Percentiles rank a stretch among this genome's conserved stretches.
phyloP scores from a whole-genome alignment of 2,329 filamentous ascomycete genomes.

The Phialemoniopsis sp. region DNA sequence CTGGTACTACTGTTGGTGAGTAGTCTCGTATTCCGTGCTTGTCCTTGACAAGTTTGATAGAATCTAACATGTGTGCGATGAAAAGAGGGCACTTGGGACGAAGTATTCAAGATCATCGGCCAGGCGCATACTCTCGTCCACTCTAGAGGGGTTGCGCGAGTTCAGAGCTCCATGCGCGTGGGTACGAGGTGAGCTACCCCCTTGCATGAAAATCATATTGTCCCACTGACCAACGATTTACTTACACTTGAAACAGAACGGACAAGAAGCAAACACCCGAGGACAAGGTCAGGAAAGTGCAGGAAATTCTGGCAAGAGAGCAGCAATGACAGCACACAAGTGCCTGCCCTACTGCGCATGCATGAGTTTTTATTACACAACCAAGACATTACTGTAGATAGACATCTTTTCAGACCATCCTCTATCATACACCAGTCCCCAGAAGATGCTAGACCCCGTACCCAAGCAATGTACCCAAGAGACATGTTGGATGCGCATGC shows the following conservation, averaged over 20 bases:
- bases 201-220: neutral
- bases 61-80: too few species aligned
- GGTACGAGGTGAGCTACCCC: slow-evolving; percentile 63
- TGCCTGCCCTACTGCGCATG: too few species aligned
- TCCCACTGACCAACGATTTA: too few species aligned
- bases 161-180: slow-evolving; percentile 85
- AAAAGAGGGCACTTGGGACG: slow-evolving; percentile 84
- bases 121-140: slow-evolving; percentile 80
- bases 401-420: too few species aligned
- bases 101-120: slow-evolving; percentile 81
- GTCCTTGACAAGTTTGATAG: too few species aligned
- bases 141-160: slow-evolving; percentile 68
- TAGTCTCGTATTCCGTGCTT: slow-evolving; percentile 11
- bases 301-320: slow-evolving; percentile 39
- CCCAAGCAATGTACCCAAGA: too few species aligned
- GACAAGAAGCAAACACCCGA: slow-evolving; percentile 80
- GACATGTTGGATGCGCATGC: too few species aligned
- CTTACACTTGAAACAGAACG: slow-evolving; percentile 45
- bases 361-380: too few species aligned
- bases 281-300: slow-evolving; percentile 69
- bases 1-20: slow-evolving; percentile 86
- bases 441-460: too few species aligned
- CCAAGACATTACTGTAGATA: too few species aligned
- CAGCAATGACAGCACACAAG: neutral
- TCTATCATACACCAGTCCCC: too few species aligned